Evolutionary conservation across 768 basidiomycete species (phyloP).

Genomic region (Lanmaoa pseudosensibilis): DNA sequence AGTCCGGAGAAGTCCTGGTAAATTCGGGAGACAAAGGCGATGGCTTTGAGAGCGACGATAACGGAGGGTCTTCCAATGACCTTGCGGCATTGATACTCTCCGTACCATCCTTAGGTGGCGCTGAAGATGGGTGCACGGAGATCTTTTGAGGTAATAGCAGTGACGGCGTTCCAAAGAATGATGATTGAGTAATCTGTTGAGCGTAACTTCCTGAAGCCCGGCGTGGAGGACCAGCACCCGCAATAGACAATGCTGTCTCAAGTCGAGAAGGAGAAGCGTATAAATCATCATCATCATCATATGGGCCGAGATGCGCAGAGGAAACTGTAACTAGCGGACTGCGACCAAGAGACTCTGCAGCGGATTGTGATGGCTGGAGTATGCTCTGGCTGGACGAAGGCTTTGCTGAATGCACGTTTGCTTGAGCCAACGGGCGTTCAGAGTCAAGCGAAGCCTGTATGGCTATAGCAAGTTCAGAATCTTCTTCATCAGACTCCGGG

Average conservation of each 20-base stretch:
- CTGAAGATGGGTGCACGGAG: neutral
- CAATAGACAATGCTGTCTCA: slow-evolving; percentile 69
- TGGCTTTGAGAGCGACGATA: slow-evolving; percentile 1
- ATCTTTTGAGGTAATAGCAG: slow-evolving; percentile 27
- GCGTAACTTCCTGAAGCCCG: slow-evolving; percentile 11
- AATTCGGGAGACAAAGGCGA: slow-evolving; percentile 1
- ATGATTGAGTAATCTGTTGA: slow-evolving; percentile 16
- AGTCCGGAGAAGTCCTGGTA: neutral
- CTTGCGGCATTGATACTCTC: neutral
- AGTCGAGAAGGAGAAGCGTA: slow-evolving; percentile 54
- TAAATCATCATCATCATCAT: slow-evolving; percentile 45
- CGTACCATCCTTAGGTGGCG: neutral
- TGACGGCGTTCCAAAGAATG: slow-evolving; percentile 40
- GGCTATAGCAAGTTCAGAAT: slow-evolving; percentile 57
- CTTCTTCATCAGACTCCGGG: slow-evolving; percentile 44
- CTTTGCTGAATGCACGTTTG: neutral
- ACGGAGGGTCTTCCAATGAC: slow-evolving; percentile 6
- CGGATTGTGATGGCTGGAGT: slow-evolving; percentile 6
- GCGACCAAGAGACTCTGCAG: neutral
- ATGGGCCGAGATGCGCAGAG: neutral
- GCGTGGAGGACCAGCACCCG: slow-evolving; percentile 49
- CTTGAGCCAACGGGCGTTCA: neutral
- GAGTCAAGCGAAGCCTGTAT: slow-evolving; percentile 60
- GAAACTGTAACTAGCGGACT: neutral
- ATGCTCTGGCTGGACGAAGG: slow-evolving; percentile 6